These are phyloP conservation scores for Solanum ossicruentum DNA, from an alignment of 257 asterid species.

Conservation along the genomic window DNA sequence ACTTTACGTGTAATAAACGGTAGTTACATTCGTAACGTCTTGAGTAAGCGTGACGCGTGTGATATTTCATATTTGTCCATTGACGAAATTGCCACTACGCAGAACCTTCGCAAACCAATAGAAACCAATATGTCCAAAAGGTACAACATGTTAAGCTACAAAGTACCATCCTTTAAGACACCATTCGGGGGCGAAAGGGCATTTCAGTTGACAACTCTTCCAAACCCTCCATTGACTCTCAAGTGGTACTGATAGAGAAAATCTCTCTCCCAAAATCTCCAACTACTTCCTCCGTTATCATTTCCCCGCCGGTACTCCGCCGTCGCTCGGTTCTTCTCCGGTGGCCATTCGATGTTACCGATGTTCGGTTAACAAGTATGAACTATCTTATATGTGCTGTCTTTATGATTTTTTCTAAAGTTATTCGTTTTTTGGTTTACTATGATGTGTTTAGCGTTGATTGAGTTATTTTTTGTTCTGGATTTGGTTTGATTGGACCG, in stretches of 20 bases:
- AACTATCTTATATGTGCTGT: neutral
- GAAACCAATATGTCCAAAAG: neutral
- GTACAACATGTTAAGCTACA: neutral
- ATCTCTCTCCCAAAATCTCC: neutral
- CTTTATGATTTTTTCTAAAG: neutral
- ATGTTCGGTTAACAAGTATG: neutral
- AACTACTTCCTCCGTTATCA: neutral
- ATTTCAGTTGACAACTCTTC: neutral
- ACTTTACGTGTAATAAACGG: neutral
- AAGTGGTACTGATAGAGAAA: neutral
- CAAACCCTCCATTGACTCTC: constrained; percentile 1
- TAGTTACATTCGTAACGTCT: neutral
- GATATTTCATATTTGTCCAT: neutral
- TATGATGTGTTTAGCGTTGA: neutral
- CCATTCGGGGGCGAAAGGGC: neutral
- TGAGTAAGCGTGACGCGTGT: neutral
- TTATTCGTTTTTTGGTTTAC: neutral
- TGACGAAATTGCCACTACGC: neutral
- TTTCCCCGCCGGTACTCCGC: neutral
- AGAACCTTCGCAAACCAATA: neutral
- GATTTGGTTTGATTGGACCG: neutral
- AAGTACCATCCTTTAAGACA: neutral
- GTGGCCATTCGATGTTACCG: neutral
- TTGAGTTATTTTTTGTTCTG: neutral
- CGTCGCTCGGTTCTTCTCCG: neutral